Evolutionary conservation across 176 grass and related monocot species (phyloP), one percentile per base, ranked within the genome.

Genomic region (Rhipidocladum racemiflorum): DNA sequence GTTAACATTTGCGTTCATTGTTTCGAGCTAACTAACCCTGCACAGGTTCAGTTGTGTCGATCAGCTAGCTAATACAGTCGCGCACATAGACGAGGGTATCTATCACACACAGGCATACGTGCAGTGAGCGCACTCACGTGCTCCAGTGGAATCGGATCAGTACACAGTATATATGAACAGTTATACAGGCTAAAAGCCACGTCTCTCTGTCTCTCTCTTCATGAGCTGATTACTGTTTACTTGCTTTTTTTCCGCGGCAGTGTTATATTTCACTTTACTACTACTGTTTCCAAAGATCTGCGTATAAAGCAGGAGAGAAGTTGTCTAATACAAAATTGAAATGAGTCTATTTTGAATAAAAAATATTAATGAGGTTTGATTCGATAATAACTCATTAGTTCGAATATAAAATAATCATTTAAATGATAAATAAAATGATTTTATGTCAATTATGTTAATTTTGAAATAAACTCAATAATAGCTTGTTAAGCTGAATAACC

Each of bases 91-190:
- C 7, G 71, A 84, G 34, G 36, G 36, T 64, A 67, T 29, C 36
- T 64, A 67, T 29, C 36, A 27, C 7, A 30, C 20, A 36, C 16
- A 50, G 35, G 13, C 29, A 64, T 51, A 39, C 42, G 65, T 15
- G 40, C 42, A 61, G 74, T 8, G 60, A 69, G 39, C 20, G 36
- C 82, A 49, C 10, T 75, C 44, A 40, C 42, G 11, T 14, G 7
- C 16, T 5, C 44, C 21, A 10, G 20, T 9, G 25, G 59, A 79
- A 67, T 18, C 75, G 48, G 29, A 35, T 51, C 81, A 68, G 75
- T 9, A 21, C 6, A 80, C 69, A 80, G 55, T 77, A 27, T 69
- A 88, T 85, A 70, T 75, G 24, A 85, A 45, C 70, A 89, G 85
- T 29, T 39, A 55, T 32, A 50, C 49, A 46, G 75, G 32, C 42